Conservation (phyloP, 2,329 filamentous ascomycete species). For the Aspergillus phoenicis region DNA sequence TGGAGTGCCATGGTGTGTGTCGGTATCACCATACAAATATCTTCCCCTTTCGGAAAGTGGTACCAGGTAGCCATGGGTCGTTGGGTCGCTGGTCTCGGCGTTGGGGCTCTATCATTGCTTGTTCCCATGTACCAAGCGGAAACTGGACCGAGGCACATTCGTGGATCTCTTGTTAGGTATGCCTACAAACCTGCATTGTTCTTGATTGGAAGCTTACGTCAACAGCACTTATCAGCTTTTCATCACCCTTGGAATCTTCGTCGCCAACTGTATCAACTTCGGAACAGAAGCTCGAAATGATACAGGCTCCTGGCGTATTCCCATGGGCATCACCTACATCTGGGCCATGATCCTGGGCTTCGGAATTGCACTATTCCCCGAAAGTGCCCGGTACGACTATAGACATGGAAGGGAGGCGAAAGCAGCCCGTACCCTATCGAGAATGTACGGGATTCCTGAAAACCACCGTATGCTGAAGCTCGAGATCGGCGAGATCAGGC, state of each 20-base stretch:
- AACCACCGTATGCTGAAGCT: constrained; percentile 56
- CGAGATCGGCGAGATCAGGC: constrained; percentile 59
- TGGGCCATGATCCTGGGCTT: constrained; percentile 58
- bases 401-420: constrained; percentile 56
- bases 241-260: constrained; percentile 50
- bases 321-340: constrained; percentile 60
- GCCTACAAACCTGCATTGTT: neutral
- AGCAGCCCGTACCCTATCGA: constrained; percentile 55
- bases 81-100: constrained; percentile 46
- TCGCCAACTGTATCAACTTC: constrained; percentile 52
- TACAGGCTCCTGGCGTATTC: constrained; percentile 52
- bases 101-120: constrained; percentile 45
- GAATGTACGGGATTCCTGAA: constrained; percentile 56
- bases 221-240: constrained; percentile 51
- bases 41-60: constrained; percentile 40
- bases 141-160: constrained; percentile 48
- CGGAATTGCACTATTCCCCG: constrained; percentile 59
- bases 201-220: neutral
- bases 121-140: constrained; percentile 53
- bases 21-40: constrained; percentile 48
- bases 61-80: constrained; percentile 48
- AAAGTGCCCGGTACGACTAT: constrained; percentile 62
- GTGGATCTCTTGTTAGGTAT: constrained; percentile 46
- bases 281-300: constrained; percentile 38
- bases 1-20: constrained; percentile 44